These are phyloP conservation scores for Sabuloglossum arenarium DNA, from an alignment of 495 filamentous ascomycete species.

Conservation along the genomic window DNA sequence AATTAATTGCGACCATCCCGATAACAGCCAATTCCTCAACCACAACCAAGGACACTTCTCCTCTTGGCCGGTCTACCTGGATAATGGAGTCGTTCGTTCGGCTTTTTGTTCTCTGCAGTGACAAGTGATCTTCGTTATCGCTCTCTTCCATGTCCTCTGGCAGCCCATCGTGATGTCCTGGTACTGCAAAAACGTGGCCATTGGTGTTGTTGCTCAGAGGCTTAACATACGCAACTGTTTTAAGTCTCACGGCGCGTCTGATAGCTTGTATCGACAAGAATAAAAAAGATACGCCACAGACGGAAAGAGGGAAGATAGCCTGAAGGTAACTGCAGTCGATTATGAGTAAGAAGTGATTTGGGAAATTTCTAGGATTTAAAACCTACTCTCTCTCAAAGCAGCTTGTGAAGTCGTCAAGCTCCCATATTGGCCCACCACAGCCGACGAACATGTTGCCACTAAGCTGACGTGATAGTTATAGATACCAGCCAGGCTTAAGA, in stretches of 20 bases:
- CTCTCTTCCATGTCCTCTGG: conserved; percentile 16
- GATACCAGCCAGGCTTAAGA: too few relatives aligned
- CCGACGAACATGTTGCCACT: conserved; percentile 35
- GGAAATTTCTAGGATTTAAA: background rate
- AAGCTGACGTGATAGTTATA: too few relatives aligned
- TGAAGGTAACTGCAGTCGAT: conserved; percentile 51
- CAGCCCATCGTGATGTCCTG: background rate
- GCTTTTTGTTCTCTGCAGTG: conserved; percentile 41
- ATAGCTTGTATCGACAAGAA: conserved; percentile 35
- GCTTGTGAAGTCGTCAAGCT: conserved; percentile 62
- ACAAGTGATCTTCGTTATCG: conserved; percentile 25
- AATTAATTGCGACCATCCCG: conserved; percentile 32
- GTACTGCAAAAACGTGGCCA: background rate
- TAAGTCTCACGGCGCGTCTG: conserved; percentile 18
- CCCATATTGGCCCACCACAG: conserved; percentile 69
- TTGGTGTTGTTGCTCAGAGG: background rate
- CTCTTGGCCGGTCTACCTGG: conserved; percentile 57
- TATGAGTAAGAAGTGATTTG: conserved; percentile 1
- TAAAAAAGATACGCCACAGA: conserved; percentile 47
- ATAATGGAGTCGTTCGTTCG: conserved; percentile 38
- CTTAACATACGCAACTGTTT: background rate
- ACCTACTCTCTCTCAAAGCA: conserved; percentile 84
- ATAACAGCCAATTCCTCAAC: conserved; percentile 57
- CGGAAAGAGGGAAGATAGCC: conserved; percentile 55
- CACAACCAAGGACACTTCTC: conserved; percentile 43